Evolutionary conservation across 257 asterid genomes (phyloP).

Genomic region (Linaria vulgaris): DNA sequence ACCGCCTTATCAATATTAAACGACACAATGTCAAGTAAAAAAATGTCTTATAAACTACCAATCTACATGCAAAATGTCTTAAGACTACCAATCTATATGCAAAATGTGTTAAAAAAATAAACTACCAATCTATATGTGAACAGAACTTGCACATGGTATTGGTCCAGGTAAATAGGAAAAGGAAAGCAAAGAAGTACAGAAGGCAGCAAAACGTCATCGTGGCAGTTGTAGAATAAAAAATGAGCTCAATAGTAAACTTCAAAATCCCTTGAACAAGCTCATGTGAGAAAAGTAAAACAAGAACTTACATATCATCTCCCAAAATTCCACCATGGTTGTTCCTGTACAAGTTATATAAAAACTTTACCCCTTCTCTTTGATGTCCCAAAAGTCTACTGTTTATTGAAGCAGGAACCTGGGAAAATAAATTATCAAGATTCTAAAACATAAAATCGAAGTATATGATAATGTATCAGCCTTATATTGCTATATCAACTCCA

Average conservation of each 20-base stretch:
- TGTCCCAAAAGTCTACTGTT: slow-evolving; percentile 91
- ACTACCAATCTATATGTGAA: not conserved
- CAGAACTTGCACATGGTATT: not conserved
- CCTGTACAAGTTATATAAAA: slow-evolving; percentile 68
- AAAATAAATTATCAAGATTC: slow-evolving; percentile 12
- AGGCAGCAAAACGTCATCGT: not conserved
- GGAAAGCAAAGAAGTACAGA: slow-evolving; percentile 7
- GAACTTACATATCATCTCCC: slow-evolving; percentile 93
- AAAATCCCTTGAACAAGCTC: slow-evolving; percentile 15
- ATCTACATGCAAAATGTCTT: too few species aligned
- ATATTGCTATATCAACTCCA: not conserved
- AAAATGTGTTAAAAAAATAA: slow-evolving; percentile 7
- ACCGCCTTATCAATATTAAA: too few species aligned
- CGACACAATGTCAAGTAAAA: too few species aligned
- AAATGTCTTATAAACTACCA: too few species aligned
- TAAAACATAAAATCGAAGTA: not conserved
- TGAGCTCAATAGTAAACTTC: not conserved
- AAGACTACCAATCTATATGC: slow-evolving; percentile 4
- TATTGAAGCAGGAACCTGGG: slow-evolving; percentile 85
- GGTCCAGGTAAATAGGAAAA: slow-evolving; percentile 3
- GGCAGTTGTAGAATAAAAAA: not conserved
- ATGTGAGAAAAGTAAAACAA: not conserved
- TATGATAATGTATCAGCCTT: not conserved
- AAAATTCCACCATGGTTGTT: slow-evolving; percentile 94
- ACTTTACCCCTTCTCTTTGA: slow-evolving; percentile 85